Conservation (phyloP, 163 green algal genomes). For the Smithsoniella earleae region DNA sequence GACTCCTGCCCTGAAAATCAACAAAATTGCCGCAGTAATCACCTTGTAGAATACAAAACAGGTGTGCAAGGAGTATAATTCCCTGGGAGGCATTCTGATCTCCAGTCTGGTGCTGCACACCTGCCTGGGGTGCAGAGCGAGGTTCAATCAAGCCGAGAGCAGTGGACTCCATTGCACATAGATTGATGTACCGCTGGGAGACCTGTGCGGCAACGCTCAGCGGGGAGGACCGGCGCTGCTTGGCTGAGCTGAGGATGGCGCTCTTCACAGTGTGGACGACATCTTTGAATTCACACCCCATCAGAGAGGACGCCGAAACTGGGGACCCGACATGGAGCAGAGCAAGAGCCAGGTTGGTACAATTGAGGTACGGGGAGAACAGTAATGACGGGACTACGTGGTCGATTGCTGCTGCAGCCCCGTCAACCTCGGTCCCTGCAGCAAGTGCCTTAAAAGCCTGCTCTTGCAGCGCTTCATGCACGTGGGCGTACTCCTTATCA, state of each 20-base stretch:
- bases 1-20: background rate
- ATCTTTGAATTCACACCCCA: background rate
- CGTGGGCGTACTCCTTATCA: background rate
- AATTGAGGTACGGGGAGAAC: background rate
- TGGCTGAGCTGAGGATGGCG: background rate
- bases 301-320: background rate
- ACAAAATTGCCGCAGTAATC: too few species aligned
- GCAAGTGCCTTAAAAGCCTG: background rate
- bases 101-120: background rate
- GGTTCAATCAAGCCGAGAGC: constrained; percentile 8
- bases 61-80: background rate
- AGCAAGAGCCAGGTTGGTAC: background rate
- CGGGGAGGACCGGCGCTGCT: background rate
- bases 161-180: background rate
- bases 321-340: constrained; percentile 13
- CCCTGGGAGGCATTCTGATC: background rate
- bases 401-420: background rate
- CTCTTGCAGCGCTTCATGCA: background rate
- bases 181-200: background rate
- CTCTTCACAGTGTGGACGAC: background rate
- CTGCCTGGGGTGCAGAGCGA: too few species aligned
- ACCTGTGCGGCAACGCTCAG: background rate
- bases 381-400: background rate
- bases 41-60: too few species aligned
- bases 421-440: background rate